phyloP scores from a whole-genome alignment of 2,329 filamentous ascomycete genomes.

The Fusarium musae region DNA sequence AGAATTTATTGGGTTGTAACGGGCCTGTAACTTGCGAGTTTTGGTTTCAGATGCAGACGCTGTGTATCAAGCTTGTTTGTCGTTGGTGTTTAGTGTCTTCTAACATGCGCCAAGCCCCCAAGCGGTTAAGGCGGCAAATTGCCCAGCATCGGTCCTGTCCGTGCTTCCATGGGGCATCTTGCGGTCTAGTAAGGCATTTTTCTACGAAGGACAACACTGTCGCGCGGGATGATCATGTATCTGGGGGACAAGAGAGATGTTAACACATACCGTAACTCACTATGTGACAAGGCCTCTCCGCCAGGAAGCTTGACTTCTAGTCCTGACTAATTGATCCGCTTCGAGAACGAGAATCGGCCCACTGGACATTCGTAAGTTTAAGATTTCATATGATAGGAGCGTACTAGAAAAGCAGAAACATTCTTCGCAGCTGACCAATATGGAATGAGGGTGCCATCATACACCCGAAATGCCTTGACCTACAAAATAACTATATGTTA shows the following conservation, averaged over 20 bases:
- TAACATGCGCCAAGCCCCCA: constrained; percentile 9
- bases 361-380: not conserved
- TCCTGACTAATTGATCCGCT: not conserved
- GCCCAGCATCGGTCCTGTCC: not conserved
- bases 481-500: not conserved
- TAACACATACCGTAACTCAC: not conserved
- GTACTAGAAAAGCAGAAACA: not conserved
- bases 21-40: not conserved
- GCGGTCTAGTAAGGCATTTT: not conserved
- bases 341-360: not conserved
- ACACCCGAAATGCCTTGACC: not conserved
- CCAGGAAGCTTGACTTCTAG: not conserved
- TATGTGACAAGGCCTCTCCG: no score
- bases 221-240: no score
- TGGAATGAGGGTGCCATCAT: no score
- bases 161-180: not conserved
- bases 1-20: not conserved
- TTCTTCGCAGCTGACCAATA: not conserved
- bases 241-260: not conserved
- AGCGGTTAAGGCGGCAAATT: constrained; percentile 18
- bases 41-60: not conserved
- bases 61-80: not conserved
- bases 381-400: not conserved
- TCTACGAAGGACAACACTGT: not conserved
- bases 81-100: not conserved